A percentile compares a stretch with the other conserved stretches of the same genome.
Evolutionary conservation across 345 rosid genomes (phyloP).

Genomic region (Eucalyptus regnans): DNA sequence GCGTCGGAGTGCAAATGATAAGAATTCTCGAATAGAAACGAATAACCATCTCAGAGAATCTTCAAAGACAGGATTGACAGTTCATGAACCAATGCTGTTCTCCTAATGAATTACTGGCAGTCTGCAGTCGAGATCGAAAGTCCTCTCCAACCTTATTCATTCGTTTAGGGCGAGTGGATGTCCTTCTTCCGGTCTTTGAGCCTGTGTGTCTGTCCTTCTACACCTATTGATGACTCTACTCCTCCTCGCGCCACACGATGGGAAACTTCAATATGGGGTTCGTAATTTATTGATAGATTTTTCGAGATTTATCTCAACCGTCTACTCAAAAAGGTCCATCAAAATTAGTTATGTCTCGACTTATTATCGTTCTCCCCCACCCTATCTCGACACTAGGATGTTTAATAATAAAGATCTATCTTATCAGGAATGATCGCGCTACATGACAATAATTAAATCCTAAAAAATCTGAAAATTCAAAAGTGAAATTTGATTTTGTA

Average conservation of each 20-base stretch:
- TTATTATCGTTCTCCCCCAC: background rate
- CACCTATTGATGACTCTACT: too few species aligned
- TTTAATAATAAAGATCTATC: background rate
- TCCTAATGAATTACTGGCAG: background rate
- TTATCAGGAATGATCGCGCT: background rate
- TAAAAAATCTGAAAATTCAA: background rate
- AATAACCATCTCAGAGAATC: background rate
- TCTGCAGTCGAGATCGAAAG: too few species aligned
- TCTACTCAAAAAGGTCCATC: too few species aligned
- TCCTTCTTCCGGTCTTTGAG: too few species aligned
- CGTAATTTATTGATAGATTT: too few species aligned
- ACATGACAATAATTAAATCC: background rate
- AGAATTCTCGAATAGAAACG: background rate
- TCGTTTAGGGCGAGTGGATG: too few species aligned
- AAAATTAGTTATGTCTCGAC: background rate
- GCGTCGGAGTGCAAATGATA: background rate
- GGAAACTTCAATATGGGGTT: too few species aligned
- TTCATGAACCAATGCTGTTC: background rate
- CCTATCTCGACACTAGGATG: accelerated
- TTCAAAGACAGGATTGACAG: too few species aligned
- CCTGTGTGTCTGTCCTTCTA: too few species aligned
- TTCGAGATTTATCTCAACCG: too few species aligned
- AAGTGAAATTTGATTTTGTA: background rate
- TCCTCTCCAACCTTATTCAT: too few species aligned
- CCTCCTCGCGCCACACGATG: too few species aligned